Evolutionary conservation across 2,329 filamentous ascomycete genomes (phyloP), one percentile per base, ranked within the genome.

Genomic region (Periconia sp.): DNA sequence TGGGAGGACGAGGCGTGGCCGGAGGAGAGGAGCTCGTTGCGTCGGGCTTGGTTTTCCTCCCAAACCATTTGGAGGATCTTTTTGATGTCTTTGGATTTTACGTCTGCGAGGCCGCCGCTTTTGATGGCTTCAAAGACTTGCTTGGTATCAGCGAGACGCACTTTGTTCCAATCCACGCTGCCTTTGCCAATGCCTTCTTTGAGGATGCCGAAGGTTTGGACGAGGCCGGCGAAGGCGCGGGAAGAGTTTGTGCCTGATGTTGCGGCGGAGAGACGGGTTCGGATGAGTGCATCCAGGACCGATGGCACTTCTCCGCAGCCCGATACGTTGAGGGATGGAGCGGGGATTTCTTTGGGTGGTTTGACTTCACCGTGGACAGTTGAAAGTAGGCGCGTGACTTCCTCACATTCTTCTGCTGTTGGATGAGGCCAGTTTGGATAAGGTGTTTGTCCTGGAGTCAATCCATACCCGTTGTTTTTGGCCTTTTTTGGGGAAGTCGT

Each of bases 111-210:
- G 0, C 91, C 91, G 10, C 89, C 90, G 8, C 76, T 74, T 60
- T 85, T 85, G 65, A 94, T 91, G 0, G 88, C 83, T 47, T 87
- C 76, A 44, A 82, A 83, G n/a, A 94, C 77, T 6, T 88, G 83
- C 40, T 82, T 77, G 5, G 83, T 68, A 1, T 83, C 71, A 1
- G 86, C 83, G 23, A 76, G 71, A 19, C 85, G 82, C 1, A 92
- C 86, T 10, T 83, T 84, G 60, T 91, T 84, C 88, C 89, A 93
- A 66, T 92, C 79, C 8, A 92, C 86, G 50, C 87, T 90, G 2
- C 87, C 87, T 61, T 87, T 85, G 6, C 87, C 88, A 10, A 87
- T 75, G 7, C 88, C 85, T 41, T 82, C 77, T 31, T 85, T 69
- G 3, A 88, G 74, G 17, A 84, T 78, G 1, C 89, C 88, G 57